phyloP scores from a whole-genome alignment of 108 stramenopile genomes.

The Nannochloropsis salina region DNA sequence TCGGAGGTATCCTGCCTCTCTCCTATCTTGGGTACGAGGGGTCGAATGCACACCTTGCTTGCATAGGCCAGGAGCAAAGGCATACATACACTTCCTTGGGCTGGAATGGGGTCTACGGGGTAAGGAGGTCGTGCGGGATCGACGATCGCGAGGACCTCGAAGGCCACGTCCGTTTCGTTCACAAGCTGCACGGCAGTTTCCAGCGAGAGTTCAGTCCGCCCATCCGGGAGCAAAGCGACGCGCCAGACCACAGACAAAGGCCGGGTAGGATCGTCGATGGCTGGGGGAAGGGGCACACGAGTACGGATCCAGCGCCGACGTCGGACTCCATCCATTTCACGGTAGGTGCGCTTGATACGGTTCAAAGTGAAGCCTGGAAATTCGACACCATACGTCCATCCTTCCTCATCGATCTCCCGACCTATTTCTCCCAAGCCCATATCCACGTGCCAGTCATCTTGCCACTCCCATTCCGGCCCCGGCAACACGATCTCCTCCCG shows the following conservation, averaged over 20 bases:
- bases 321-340: not conserved
- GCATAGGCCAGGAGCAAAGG: constrained; percentile 1
- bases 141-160: not conserved
- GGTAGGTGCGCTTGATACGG: not conserved
- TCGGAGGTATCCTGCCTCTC: not conserved
- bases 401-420: not conserved
- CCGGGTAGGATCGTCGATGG: not conserved
- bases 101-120: not conserved
- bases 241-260: not conserved
- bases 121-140: not conserved
- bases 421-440: not conserved
- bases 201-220: not conserved
- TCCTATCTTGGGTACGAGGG: not conserved
- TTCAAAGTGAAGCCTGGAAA: not conserved
- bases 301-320: not conserved
- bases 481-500: not conserved
- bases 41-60: not conserved
- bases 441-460: constrained; percentile 19
- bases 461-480: not conserved
- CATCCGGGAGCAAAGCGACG: not conserved
- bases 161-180: not conserved
- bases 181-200: constrained; percentile 11
- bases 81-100: not conserved
- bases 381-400: not conserved
- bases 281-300: not conserved